phyloP scores from a whole-genome alignment of 768 basidiomycete genomes.

The Boletus fagicola region DNA sequence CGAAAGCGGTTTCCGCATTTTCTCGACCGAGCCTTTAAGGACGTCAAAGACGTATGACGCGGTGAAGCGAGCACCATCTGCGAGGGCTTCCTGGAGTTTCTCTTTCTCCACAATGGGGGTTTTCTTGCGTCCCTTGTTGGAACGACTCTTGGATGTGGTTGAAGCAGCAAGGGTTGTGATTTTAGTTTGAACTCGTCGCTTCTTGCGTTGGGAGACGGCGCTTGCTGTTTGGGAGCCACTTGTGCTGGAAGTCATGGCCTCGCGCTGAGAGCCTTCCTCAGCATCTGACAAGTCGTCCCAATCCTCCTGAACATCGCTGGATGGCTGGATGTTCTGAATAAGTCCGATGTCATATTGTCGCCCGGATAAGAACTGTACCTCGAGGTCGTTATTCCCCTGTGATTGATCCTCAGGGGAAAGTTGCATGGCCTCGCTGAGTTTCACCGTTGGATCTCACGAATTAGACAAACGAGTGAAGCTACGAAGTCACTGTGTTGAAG shows the following conservation, averaged over 20 bases:
- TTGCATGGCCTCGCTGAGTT: slow-evolving; percentile 13
- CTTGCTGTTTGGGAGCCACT: slow-evolving; percentile 8
- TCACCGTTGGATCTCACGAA: neutral
- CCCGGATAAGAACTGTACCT: slow-evolving; percentile 8
- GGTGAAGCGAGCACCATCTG: slow-evolving; percentile 28
- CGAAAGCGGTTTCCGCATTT: slow-evolving; percentile 56
- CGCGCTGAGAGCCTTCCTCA: slow-evolving; percentile 13
- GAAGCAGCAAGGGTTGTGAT: slow-evolving; percentile 22
- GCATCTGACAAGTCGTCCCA: slow-evolving; percentile 39
- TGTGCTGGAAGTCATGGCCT: slow-evolving; percentile 2
- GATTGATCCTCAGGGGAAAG: slow-evolving; percentile 1
- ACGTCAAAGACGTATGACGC: slow-evolving; percentile 48
- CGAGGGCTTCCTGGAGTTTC: slow-evolving; percentile 21
- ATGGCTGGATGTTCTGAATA: slow-evolving; percentile 1
- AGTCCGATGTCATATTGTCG: neutral
- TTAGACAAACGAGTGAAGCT: neutral
- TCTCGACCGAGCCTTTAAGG: slow-evolving; percentile 42
- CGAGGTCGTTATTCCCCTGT: neutral
- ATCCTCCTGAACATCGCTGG: slow-evolving; percentile 9
- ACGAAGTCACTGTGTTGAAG: neutral
- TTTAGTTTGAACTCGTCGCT: slow-evolving; percentile 28
- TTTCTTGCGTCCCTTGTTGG: slow-evolving; percentile 29
- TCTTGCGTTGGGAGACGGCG: slow-evolving; percentile 27
- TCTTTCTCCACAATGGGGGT: slow-evolving; percentile 28
- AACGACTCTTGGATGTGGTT: slow-evolving; percentile 17